These are phyloP conservation scores for Tuber melanosporum DNA, from an alignment of 495 filamentous ascomycete species.

Conservation along the genomic window DNA sequence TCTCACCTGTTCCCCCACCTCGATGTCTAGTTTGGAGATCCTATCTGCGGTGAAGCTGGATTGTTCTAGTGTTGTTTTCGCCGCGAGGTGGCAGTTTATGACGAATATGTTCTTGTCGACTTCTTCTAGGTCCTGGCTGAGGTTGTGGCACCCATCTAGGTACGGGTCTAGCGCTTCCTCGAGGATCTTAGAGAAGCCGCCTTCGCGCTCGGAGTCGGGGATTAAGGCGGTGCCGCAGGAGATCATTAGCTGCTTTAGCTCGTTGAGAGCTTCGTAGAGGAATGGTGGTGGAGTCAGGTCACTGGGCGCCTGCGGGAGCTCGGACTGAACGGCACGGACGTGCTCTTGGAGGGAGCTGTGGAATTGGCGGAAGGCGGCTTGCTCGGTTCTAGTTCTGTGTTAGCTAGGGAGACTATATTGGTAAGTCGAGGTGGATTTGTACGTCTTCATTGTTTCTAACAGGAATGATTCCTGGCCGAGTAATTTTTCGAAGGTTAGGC, in stretches of 20 bases:
- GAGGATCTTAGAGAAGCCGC: conserved; percentile 72
- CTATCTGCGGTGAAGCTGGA: conserved; percentile 54
- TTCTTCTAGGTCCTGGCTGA: conserved; percentile 55
- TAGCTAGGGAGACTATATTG: neutral
- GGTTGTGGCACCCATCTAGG: conserved; percentile 62
- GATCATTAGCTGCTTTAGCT: conserved; percentile 67
- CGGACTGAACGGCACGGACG: conserved; percentile 62
- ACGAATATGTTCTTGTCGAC: conserved; percentile 66
- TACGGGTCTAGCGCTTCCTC: conserved; percentile 81
- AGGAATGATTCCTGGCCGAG: conserved; percentile 64
- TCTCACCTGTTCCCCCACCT: conserved; percentile 44
- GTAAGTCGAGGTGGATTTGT: neutral
- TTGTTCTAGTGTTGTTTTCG: conserved; percentile 48
- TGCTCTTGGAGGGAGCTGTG: conserved; percentile 70
- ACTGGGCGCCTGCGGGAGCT: conserved; percentile 57
- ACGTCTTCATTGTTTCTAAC: conserved; percentile 56
- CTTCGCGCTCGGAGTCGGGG: conserved; percentile 50
- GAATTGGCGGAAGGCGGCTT: conserved; percentile 77
- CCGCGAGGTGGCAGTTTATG: conserved; percentile 69
- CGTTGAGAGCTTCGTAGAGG: conserved; percentile 69
- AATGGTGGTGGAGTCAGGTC: conserved; percentile 79
- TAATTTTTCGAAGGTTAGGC: conserved; percentile 70
- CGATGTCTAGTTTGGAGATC: conserved; percentile 47
- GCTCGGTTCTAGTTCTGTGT: conserved; percentile 51
- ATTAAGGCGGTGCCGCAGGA: conserved; percentile 76